These are phyloP conservation scores for Pycnococcus provasolii DNA, from an alignment of 139 green algal species.

Conservation along the genomic window DNA sequence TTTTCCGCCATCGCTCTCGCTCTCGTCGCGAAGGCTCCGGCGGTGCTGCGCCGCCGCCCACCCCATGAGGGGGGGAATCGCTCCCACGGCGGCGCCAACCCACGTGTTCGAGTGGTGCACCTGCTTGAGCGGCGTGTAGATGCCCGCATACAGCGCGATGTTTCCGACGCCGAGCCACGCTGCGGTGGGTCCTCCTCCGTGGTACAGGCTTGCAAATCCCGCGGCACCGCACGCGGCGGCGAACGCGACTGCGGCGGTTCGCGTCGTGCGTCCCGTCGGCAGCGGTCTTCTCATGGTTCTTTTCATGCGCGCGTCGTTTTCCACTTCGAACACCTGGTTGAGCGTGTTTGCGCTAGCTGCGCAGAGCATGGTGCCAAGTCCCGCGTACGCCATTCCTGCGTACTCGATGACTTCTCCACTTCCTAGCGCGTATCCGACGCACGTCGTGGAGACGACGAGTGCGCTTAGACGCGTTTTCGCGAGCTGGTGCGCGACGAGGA, in stretches of 20 bases:
- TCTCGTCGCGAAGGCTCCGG: no score
- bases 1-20: no score
- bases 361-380: conserved; percentile 70
- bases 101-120: conserved; percentile 78
- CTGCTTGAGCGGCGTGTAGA: conserved; percentile 97
- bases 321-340: conserved; percentile 86
- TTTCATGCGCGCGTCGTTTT: conserved; percentile 71
- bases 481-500: conserved; percentile 63
- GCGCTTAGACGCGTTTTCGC: conserved; percentile 71
- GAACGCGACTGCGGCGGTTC: conserved; percentile 65
- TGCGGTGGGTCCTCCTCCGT: conserved; percentile 71
- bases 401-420: conserved; percentile 58
- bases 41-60: conserved; percentile 37
- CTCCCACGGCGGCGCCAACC: conserved; percentile 92
- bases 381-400: conserved; percentile 59
- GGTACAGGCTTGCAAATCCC: conserved; percentile 52
- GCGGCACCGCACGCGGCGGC: conserved; percentile 48
- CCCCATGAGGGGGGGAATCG: conserved; percentile 94
- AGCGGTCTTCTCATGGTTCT: conserved; percentile 81
- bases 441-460: conserved; percentile 78
- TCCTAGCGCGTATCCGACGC: conserved; percentile 74
- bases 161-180: conserved; percentile 77
- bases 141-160: conserved; percentile 83
- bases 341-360: conserved; percentile 84
- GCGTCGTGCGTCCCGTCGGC: conserved; percentile 61